Evolutionary conservation across 2,329 filamentous ascomycete genomes (phyloP), one percentile per base, ranked within the genome.

Genomic region (Xylariaceae sp.): DNA sequence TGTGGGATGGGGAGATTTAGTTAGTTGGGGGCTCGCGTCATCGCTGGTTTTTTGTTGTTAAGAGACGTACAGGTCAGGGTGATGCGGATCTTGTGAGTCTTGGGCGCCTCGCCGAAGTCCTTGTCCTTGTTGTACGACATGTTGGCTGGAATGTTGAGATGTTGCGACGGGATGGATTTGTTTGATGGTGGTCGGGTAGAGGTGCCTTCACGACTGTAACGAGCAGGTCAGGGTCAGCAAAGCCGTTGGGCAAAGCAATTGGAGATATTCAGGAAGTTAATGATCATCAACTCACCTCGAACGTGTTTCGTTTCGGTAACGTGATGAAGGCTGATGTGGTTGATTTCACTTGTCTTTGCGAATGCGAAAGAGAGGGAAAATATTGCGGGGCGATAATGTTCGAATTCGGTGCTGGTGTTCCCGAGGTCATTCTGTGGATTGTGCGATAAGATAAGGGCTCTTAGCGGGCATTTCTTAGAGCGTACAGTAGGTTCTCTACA

Each of bases 101-200:
- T 54, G 69, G 59, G 88, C 72, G 84, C 85, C 72, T 95, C 91
- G 77, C 82, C 86, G 74, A 88, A 86, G 67, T 91, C 85, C 83
- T 96, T 95, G 74, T 95, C 91, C 84, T 96, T 95, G 75, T 95
- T 81, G 85, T 87, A 93, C 75, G 89, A 93, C 88, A 94, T 94
- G 59, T 75, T 86, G 74, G 67, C 56, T 67, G 63, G 65, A 23
- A 40, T 47, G 41, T 45, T 63, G 58, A 52, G 44, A 45, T 55
- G 44, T 52, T 52, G 45, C 32, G 23, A 32, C 22, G 34, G 41
- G 44, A 44, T 32, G 21, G 44, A 17, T 45, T 50, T 36, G 27
- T 27, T 40, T 41, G 40, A 6, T 46, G 37, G 32, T 37, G 32
- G 41, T 54, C 51, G 51, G 52, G 54, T 47, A 52, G 48, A 51